Evolutionary conservation across 2,329 filamentous ascomycete genomes (phyloP).

Genomic region (Trichoderma endophyticum): DNA sequence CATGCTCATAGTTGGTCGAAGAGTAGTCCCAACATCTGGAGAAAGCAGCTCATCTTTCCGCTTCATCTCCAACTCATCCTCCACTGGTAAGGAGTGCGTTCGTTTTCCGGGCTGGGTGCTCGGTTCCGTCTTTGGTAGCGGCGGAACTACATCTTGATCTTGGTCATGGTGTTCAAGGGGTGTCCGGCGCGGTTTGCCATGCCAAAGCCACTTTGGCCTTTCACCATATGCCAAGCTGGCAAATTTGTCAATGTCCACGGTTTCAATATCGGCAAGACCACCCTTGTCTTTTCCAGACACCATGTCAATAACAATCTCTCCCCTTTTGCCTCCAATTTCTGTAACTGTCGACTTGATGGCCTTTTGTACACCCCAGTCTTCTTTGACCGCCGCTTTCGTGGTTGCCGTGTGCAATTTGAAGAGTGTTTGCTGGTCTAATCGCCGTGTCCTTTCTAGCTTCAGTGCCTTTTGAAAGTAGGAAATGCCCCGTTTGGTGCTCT

Average conservation of each 20-base stretch:
- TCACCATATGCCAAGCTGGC: conserved; percentile 75
- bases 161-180: conserved; percentile 39
- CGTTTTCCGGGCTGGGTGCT: conserved; percentile 43
- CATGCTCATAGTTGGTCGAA: conserved; percentile 46
- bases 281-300: conserved; percentile 83
- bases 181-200: conserved; percentile 77
- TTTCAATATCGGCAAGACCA: conserved; percentile 89
- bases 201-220: conserved; percentile 89
- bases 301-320: conserved; percentile 94
- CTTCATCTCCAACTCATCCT: conserved; percentile 49
- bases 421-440: conserved; percentile 79
- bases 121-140: conserved; percentile 47
- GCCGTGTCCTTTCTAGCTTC: conserved; percentile 72
- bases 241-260: conserved; percentile 82
- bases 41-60: conserved; percentile 45
- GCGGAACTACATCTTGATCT: conserved; percentile 50
- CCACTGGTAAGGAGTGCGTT: conserved; percentile 48
- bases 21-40: conserved; percentile 43
- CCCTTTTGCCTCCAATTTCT: conserved; percentile 88
- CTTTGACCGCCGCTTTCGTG: conserved; percentile 82
- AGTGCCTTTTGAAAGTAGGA: conserved; percentile 86
- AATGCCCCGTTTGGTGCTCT: conserved; percentile 77
- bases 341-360: conserved; percentile 94
- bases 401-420: conserved; percentile 78
- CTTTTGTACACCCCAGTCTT: conserved; percentile 88